phyloP scores from a whole-genome alignment of 164 flowering plant genomes.

The Dillenia suffruticosa region DNA sequence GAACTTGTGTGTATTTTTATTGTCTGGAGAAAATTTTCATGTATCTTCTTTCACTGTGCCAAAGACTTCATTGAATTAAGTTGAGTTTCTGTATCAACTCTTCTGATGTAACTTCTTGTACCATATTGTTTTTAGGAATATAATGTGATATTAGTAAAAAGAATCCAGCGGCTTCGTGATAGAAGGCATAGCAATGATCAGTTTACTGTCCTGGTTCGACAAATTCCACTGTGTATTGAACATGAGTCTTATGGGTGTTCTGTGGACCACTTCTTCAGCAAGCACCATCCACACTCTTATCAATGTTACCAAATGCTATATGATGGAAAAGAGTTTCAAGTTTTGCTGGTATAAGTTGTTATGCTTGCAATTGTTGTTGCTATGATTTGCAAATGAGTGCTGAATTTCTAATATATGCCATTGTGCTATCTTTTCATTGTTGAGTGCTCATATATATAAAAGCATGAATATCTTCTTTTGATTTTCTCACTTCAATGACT shows the following conservation, averaged over 20 bases:
- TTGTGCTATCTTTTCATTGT: no score
- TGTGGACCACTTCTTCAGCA: conserved; percentile 77
- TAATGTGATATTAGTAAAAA: conserved; percentile 37
- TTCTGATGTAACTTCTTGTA: conserved; percentile 2
- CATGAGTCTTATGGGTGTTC: conserved; percentile 62
- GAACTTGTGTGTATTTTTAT: no score
- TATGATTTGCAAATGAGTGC: no score
- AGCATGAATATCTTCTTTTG: no score
- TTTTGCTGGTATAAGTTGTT: conserved; percentile 37
- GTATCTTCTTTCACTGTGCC: no score
- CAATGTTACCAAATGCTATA: conserved; percentile 62
- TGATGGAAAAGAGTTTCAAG: conserved; percentile 48
- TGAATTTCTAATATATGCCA: no score
- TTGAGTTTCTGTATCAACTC: no score
- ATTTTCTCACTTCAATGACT: no score
- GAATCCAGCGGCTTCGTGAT: conserved; percentile 47
- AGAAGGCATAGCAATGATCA: conserved; percentile 68
- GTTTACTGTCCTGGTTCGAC: conserved; percentile 72
- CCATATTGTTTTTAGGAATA: conserved; percentile 55
- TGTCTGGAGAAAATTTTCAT: no score
- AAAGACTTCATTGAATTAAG: no score
- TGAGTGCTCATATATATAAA: no score
- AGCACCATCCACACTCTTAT: conserved; percentile 59
- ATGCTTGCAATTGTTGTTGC: no score
- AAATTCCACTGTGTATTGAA: conserved; percentile 61